phyloP scores from a whole-genome alignment of 1,284 basidiomycete genomes.

The Trametes versicolor region DNA sequence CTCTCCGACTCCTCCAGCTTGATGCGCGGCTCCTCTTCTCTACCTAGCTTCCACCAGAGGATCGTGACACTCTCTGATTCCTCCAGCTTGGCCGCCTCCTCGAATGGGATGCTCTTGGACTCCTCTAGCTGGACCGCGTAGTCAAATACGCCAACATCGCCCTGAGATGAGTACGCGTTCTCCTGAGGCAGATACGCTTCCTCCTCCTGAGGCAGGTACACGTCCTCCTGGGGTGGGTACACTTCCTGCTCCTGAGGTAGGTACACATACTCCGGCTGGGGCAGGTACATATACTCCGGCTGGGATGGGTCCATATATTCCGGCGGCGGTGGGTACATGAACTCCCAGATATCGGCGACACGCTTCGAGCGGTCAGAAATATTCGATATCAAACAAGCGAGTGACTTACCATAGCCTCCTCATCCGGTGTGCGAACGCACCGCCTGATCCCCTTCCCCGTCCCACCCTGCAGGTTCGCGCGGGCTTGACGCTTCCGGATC shows the following conservation, averaged over 20 bases:
- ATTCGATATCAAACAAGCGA: background rate
- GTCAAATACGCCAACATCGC: no score
- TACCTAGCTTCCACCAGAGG: no score
- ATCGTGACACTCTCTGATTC: no score
- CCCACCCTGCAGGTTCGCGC: background rate
- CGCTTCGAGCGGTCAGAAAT: background rate
- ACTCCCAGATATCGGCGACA: constrained; percentile 4
- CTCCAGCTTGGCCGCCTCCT: background rate
- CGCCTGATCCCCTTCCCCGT: constrained; percentile 12
- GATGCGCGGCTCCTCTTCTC: background rate
- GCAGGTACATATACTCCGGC: no score
- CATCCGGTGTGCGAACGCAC: constrained; percentile 9
- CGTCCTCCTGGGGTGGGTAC: no score
- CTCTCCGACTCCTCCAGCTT: background rate
- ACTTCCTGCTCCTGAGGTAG: no score
- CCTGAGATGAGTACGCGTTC: no score
- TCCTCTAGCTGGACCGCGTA: no score
- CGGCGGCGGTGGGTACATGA: background rate
- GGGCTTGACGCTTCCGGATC: constrained; percentile 17
- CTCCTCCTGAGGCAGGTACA: no score
- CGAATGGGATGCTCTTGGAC: background rate
- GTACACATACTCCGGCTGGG: background rate
- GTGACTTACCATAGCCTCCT: background rate
- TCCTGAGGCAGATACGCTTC: no score
- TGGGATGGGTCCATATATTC: background rate